Percentiles rank a stretch among this genome's conserved stretches.
Conservation (phyloP, 1,284 basidiomycete species). For the Ganoderma sp. region DNA sequence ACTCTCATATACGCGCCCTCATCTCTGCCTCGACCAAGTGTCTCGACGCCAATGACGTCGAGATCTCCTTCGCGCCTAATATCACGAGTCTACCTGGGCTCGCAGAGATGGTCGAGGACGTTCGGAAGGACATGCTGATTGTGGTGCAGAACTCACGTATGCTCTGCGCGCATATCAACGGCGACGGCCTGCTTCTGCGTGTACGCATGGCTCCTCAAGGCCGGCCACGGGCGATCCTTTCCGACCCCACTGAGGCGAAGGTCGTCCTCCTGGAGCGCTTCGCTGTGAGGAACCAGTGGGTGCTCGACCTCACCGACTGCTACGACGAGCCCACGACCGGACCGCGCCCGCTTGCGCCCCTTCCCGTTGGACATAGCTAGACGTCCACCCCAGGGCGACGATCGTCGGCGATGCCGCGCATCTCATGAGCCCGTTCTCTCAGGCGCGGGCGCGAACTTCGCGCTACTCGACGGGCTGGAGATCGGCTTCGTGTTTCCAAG, state of each 20-base stretch:
- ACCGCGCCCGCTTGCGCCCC: conserved; percentile 20
- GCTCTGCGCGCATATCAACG: conserved; percentile 14
- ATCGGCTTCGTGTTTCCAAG: conserved; percentile 29
- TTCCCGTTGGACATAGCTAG: conserved; percentile 23
- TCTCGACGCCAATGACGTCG: conserved; percentile 15
- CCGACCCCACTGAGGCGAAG: conserved; percentile 17
- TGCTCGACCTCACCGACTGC: conserved; percentile 21
- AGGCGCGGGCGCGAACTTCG: conserved; percentile 52
- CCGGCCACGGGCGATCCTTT: conserved; percentile 11
- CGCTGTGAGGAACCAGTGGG: conserved; percentile 23
- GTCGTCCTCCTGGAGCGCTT: conserved; percentile 15
- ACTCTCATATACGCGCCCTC: conserved; percentile 48
- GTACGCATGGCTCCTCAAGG: conserved; percentile 14
- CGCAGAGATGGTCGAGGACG: conserved; percentile 16
- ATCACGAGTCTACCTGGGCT: conserved; percentile 1
- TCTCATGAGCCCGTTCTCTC: conserved; percentile 51
- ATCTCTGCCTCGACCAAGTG: conserved; percentile 14
- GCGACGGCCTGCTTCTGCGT: conserved; percentile 22
- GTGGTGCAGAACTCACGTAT: conserved; percentile 8
- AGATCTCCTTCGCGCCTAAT: conserved; percentile 19
- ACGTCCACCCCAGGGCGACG: conserved; percentile 28
- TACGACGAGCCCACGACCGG: conserved; percentile 20
- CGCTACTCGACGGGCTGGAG: conserved; percentile 40
- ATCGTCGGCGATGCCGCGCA: conserved; percentile 55
- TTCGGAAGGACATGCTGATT: conserved; percentile 18